Base-by-base conservation (phyloP, 192 early-diverging fungal species). In the Backusella parvicylindrica region DNA sequence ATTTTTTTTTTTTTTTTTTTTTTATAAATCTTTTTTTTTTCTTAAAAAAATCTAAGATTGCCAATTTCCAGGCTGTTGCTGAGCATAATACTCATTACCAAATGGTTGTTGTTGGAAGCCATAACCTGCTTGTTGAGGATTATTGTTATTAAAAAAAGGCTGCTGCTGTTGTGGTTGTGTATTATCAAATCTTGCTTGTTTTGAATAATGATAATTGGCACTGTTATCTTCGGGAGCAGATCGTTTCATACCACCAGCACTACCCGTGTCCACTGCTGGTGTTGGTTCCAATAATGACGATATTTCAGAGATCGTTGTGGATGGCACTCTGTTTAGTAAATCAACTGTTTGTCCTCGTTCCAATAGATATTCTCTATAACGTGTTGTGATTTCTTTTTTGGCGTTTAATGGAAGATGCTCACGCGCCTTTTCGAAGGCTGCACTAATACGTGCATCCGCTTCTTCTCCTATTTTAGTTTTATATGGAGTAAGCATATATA, bases 311-410 rank as follows among this genome's bases (percentile, higher is more conserved):
- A 41, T 43, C 3, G 37, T 38, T 8, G 35, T 41, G 1, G 28
- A 35, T 30, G 37, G 68, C 11, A 41, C 28, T 70, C 41, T 43
- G 40, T 70, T 70, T 8, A 70, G 23, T 28, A 28, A 16, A 70
- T 47, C 0, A 2, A 70, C 41, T 2, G 68, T 43, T 23, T 70
- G 33, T 30, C 68, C 68, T 15, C 68, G 6, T n/a, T 70, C 68
- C 40, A 70, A 47, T 30, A 70, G 41, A 26, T 40, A 70, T 47
- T 70, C 68, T 47, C 68, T 32, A 70, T 43, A 70, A 2, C 37
- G 33, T 7, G 23, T 38, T 28, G 26, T 30, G 28, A 70, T 70
- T 31, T 70, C 68, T 28, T 70, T 70, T 26, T 47, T 35, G 38
- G 37, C 33, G 13, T 70, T 41, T 6, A 41, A 30, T 38, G 33